Evolutionary conservation across 805 yeast species (phyloP).

Genomic region (Jamesozyma lodderae): DNA sequence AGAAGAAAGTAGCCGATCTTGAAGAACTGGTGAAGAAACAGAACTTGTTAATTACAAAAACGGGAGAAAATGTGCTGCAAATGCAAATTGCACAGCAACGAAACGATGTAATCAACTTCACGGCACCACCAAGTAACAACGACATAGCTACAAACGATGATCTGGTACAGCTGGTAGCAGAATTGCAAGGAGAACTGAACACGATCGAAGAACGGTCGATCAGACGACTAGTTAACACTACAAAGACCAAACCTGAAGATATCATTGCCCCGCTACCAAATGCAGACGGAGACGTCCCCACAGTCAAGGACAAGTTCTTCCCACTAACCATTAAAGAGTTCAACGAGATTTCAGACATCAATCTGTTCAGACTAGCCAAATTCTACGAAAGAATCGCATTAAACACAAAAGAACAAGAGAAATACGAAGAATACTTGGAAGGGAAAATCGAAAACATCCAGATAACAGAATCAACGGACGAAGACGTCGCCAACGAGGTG

Average conservation of each 20-base stretch:
- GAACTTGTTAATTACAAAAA: slow-evolving; percentile 52
- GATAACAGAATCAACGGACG: slow-evolving; percentile 28
- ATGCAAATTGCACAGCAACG: slow-evolving; percentile 53
- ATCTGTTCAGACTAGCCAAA: slow-evolving; percentile 47
- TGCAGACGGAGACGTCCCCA: slow-evolving; percentile 67
- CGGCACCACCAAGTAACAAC: slow-evolving; percentile 16
- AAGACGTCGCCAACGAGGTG: slow-evolving; percentile 24
- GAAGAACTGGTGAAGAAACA: slow-evolving; percentile 54
- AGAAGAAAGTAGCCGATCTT: slow-evolving; percentile 41
- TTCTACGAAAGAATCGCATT: slow-evolving; percentile 76
- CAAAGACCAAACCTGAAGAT: slow-evolving; percentile 35
- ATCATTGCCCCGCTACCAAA: slow-evolving; percentile 62
- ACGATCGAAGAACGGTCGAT: slow-evolving; percentile 67
- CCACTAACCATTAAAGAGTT: slow-evolving; percentile 55
- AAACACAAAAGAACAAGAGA: slow-evolving; percentile 43
- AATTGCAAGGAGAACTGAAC: slow-evolving; percentile 80
- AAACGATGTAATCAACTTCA: slow-evolving; percentile 27
- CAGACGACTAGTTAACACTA: slow-evolving; percentile 59
- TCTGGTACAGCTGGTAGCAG: slow-evolving; percentile 77
- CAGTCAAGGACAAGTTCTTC: slow-evolving; percentile 32
- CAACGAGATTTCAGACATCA: slow-evolving; percentile 35
- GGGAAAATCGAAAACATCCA: slow-evolving; percentile 40
- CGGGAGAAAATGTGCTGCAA: slow-evolving; percentile 71
- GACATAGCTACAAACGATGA: slow-evolving; percentile 78
- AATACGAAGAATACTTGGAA: slow-evolving; percentile 41